Conservation (phyloP, 73 alveolate genomes). For the Paramecium tetraurelia region DNA sequence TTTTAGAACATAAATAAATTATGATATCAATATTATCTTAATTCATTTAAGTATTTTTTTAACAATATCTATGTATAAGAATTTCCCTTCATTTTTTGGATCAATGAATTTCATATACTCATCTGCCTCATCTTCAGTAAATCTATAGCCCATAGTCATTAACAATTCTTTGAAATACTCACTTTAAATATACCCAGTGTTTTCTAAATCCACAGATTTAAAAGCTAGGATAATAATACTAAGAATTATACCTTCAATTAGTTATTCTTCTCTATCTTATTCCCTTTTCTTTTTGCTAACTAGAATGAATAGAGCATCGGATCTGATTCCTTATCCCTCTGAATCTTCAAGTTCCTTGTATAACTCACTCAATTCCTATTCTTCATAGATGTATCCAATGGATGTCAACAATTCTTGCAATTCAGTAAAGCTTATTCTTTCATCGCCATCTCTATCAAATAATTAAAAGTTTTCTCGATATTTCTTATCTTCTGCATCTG, state of each 20-base stretch:
- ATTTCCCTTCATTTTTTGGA: conserved; percentile 24
- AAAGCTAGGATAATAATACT: not conserved
- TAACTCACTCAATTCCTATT: not conserved
- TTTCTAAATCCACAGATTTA: not conserved
- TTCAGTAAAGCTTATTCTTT: not conserved
- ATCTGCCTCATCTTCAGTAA: conserved; percentile 36
- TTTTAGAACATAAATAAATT: no score
- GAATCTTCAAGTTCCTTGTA: conserved; percentile 3
- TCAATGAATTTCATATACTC: conserved; percentile 24
- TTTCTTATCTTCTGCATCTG: conserved; percentile 30
- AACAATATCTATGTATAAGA: not conserved
- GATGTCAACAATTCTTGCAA: not conserved
- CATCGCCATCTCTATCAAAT: conserved; percentile 21
- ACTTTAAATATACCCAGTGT: not conserved
- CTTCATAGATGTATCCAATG: conserved; percentile 7
- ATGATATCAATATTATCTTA: not conserved
- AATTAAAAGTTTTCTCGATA: conserved; percentile 21
- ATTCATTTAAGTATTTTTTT: conserved; percentile 39
- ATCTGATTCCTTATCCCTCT: conserved; percentile 17
- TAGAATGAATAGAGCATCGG: not conserved
- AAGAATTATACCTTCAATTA: not conserved
- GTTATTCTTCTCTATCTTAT: conserved; percentile 29
- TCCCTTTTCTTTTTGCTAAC: conserved; percentile 38
- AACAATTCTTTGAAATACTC: not conserved
- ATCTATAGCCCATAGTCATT: conserved; percentile 18